phyloP scores from a whole-genome alignment of 2,329 filamentous ascomycete species.

The Thielaviopsis musarum region DNA sequence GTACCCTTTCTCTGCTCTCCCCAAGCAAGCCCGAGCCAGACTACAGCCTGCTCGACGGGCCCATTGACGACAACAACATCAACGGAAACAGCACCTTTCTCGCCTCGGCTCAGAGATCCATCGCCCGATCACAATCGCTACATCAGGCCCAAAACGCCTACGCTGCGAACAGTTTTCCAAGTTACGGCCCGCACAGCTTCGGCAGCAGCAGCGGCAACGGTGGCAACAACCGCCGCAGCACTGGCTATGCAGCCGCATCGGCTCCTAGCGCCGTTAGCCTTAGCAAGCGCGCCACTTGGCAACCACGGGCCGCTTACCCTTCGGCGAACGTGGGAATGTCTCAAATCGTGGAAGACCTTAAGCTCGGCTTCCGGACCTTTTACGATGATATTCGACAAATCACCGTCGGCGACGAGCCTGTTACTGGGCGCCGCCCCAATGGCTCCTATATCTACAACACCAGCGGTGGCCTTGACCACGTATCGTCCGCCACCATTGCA shows the following conservation, averaged over 20 bases:
- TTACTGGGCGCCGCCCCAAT: slow-evolving; percentile 31
- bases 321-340: slow-evolving; percentile 31
- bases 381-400: slow-evolving; percentile 90
- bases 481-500: slow-evolving; percentile 2
- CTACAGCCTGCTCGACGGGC: slow-evolving; percentile 28
- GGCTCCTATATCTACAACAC: slow-evolving; percentile 11
- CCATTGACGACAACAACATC: slow-evolving; percentile 25
- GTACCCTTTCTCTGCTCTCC: slow-evolving; percentile 68
- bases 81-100: slow-evolving; percentile 25
- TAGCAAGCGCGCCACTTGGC: slow-evolving; percentile 43
- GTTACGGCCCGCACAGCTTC: slow-evolving; percentile 5
- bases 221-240: not conserved
- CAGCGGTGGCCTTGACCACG: not conserved
- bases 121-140: slow-evolving; percentile 7
- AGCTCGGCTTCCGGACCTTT: slow-evolving; percentile 81
- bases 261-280: slow-evolving; percentile 22
- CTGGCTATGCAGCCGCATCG: slow-evolving; percentile 1
- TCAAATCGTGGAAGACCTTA: slow-evolving; percentile 78
- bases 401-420: slow-evolving; percentile 83
- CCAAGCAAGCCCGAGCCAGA: slow-evolving; percentile 33
- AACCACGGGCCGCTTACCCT: slow-evolving; percentile 30
- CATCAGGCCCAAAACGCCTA: slow-evolving; percentile 9
- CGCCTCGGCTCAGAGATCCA: slow-evolving; percentile 17
- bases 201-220: not conserved
- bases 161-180: slow-evolving; percentile 6